Evolutionary conservation across 225 moss, liverwort and hornwort species (phyloP).

Genomic region (Bryum argenteum): DNA sequence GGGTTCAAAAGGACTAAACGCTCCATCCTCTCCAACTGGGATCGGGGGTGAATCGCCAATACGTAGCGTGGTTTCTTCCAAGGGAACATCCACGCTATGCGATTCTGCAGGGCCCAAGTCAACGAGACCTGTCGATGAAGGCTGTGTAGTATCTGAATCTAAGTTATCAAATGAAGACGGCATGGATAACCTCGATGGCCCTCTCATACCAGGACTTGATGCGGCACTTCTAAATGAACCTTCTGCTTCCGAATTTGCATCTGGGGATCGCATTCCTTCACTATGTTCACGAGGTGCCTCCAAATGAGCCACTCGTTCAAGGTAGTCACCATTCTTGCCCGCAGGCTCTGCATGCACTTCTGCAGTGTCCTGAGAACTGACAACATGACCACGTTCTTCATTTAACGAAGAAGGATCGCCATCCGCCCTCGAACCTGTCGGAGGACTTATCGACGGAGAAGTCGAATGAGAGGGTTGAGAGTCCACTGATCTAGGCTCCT

Average conservation of each 20-base stretch:
- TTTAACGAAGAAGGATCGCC: constrained; percentile 13
- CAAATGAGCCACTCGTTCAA: constrained; percentile 11
- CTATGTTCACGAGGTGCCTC: constrained; percentile 18
- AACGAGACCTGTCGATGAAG: not conserved
- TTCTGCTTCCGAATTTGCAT: constrained; percentile 23
- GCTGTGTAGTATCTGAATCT: constrained; percentile 23
- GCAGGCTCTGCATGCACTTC: constrained; percentile 30
- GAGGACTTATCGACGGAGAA: constrained; percentile 16
- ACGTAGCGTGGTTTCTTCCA: constrained; percentile 20
- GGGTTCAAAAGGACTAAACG: constrained; percentile 18
- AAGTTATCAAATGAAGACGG: constrained; percentile 23
- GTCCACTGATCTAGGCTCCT: constrained; percentile 23
- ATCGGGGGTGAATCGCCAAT: constrained; percentile 12
- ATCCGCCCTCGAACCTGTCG: constrained; percentile 12
- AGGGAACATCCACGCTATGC: constrained; percentile 24
- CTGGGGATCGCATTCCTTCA: constrained; percentile 19
- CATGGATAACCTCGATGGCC: constrained; percentile 27
- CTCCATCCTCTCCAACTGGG: constrained; percentile 29
- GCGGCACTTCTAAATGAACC: constrained; percentile 13
- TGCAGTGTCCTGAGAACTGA: constrained; percentile 27
- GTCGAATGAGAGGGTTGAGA: constrained; percentile 25
- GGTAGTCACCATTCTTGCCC: constrained; percentile 18
- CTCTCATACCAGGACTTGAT: constrained; percentile 19
- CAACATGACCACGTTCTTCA: constrained; percentile 14
- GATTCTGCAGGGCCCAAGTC: constrained; percentile 24